Evolutionary conservation across 768 basidiomycete species (phyloP), one percentile per base, ranked within the genome.

Genomic region (Kwoniella dendrophila): DNA sequence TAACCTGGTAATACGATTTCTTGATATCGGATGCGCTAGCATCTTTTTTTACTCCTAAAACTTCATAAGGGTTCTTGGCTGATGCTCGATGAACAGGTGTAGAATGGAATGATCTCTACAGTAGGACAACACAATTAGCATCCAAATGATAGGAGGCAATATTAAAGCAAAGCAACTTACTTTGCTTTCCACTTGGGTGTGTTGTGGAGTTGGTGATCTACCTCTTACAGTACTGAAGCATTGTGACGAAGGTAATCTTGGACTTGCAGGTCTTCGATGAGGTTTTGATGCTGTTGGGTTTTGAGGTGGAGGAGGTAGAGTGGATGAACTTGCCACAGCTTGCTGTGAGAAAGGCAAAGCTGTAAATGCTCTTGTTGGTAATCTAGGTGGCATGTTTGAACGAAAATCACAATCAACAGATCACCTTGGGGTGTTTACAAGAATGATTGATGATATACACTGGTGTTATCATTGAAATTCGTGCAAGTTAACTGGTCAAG

Each of bases 1-100:
- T 73, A 78, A 96, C 95, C 75, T 90, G 84, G 80, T 97, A 99
- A 80, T 99, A 99, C 2, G 85, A 85, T 82, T 98, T 98, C 86
- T 99, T 99, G 73, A 99, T 97, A 69, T 98, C 92, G 22, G 88
- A 85, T 27, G 86, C 78, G 22, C 86, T 83, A 47, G 95, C 90
- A 79, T 92, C 91, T 70, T 86, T 86, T 71, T 84, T 84, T 7
- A 98, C 88, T 26, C 96, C 95, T 10, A 99, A 81, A n/a, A 91
- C 88, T 30, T 88, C 80, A 79, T 99, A 99, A 1, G 96, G 96
- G 77, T 91, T 88, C 79, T 90, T 94, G 18, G 84, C 76, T 7
- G 85, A 83, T 27, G 82, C 82, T 56, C 81, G 78, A 44, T 77
- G 73, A 22, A 84, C 80, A 24, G 82, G 72, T 26, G 91, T 86